phyloP scores from a whole-genome alignment of 2,329 filamentous ascomycete genomes.

The Talaromyces verruculosus region DNA sequence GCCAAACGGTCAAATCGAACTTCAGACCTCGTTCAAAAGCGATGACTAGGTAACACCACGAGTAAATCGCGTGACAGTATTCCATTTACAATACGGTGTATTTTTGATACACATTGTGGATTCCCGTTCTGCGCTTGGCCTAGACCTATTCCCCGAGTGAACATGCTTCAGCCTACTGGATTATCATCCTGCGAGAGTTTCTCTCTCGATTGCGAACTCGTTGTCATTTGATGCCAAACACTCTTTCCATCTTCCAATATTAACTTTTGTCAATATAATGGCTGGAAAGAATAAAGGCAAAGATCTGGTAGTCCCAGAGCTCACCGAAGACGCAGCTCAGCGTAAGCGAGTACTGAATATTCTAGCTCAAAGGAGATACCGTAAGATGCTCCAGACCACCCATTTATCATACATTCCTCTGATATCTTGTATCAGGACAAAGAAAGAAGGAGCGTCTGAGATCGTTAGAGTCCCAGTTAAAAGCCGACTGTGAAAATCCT shows the following conservation, averaged over 20 bases:
- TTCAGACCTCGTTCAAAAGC: no score
- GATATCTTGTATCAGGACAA: neutral
- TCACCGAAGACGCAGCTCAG: slow-evolving; percentile 51
- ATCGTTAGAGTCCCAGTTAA: neutral
- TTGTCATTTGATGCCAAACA: neutral
- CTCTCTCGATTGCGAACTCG: neutral
- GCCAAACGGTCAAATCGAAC: no score
- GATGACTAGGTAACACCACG: no score
- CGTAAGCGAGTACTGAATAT: slow-evolving; percentile 57
- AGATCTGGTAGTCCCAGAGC: slow-evolving; percentile 19
- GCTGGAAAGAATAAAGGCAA: neutral
- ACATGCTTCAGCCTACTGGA: neutral
- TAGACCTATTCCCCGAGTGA: neutral
- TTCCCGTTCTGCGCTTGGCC: neutral
- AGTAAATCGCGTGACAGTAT: neutral
- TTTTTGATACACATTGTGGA: no score
- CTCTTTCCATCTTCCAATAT: neutral
- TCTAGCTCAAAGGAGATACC: slow-evolving; percentile 56
- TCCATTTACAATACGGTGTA: neutral
- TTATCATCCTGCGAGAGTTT: neutral
- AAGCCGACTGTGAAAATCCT: neutral
- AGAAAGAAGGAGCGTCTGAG: neutral
- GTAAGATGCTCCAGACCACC: slow-evolving; percentile 22
- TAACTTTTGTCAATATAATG: neutral
- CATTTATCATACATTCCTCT: neutral